Evolutionary conservation across 805 yeast genomes (phyloP).

Genomic region (Candida ipomoeae): DNA sequence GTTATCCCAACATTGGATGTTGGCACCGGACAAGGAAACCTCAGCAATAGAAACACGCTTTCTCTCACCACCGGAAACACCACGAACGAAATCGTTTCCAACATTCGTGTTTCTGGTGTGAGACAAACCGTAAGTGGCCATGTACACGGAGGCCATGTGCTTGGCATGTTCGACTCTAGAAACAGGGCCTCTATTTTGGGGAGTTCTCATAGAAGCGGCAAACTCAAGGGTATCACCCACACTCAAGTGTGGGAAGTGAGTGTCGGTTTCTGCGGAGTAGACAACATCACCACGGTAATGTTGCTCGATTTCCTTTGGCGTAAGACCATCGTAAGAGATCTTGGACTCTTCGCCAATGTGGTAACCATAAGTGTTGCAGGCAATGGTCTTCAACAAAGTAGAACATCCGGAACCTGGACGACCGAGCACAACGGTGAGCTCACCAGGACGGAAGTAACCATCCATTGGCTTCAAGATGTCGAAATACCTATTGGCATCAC

Average conservation of each 20-base stretch:
- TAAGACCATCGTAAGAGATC: constrained; percentile 53
- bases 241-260: constrained; percentile 63
- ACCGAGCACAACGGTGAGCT: constrained; percentile 67
- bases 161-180: constrained; percentile 48
- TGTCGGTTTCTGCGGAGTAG: constrained; percentile 65
- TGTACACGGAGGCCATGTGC: constrained; percentile 40
- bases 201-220: constrained; percentile 60
- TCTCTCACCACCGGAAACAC: constrained; percentile 71
- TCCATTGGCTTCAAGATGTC: constrained; percentile 64
- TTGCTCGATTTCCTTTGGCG: constrained; percentile 45
- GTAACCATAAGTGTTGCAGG: constrained; percentile 63
- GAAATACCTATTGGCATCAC: constrained; percentile 25
- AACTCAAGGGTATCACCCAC: constrained; percentile 64
- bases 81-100: constrained; percentile 62
- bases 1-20: constrained; percentile 58
- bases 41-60: constrained; percentile 70
- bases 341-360: constrained; percentile 42
- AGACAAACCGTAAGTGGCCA: constrained; percentile 48
- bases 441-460: constrained; percentile 58
- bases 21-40: constrained; percentile 49
- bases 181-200: constrained; percentile 59
- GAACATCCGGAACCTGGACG: constrained; percentile 84
- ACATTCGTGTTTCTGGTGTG: constrained; percentile 57
- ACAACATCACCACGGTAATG: constrained; percentile 66
- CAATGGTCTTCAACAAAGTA: constrained; percentile 58